A percentile compares a stretch with the other conserved stretches of the same genome.
Evolutionary conservation across 73 alveolate species (phyloP).

Genomic region (Paramecium primaurelia): DNA sequence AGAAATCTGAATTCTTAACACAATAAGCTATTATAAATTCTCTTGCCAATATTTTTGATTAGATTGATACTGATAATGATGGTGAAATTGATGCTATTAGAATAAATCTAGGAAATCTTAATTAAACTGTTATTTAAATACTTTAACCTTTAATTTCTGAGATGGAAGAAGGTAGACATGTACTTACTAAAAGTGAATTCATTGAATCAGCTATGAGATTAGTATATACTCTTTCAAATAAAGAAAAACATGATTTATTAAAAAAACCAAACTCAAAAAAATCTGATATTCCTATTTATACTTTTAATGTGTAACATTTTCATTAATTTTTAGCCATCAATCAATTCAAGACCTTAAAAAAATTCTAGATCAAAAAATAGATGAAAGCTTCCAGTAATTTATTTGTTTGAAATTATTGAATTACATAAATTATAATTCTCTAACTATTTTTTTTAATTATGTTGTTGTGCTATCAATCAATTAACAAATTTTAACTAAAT

Average conservation of each 20-base stretch:
- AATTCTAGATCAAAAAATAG: background rate
- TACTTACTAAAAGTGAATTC: background rate
- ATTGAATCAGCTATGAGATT: constrained; percentile 33
- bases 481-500: background rate
- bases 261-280: background rate
- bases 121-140: background rate
- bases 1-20: background rate
- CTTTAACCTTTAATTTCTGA: background rate
- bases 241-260: constrained; percentile 13
- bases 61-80: background rate
- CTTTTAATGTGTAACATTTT: constrained; percentile 33
- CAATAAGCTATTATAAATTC: background rate
- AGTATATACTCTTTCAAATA: background rate
- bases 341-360: background rate
- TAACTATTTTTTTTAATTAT: background rate
- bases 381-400: background rate
- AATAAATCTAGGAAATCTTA: background rate
- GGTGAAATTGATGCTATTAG: constrained; percentile 37
- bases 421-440: background rate
- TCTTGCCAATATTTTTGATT: background rate
- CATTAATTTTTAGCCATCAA: constrained; percentile 27
- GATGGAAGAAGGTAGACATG: constrained; percentile 37
- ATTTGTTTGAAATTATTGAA: background rate
- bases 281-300: background rate
- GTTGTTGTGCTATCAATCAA: background rate